Percentiles rank a stretch among this genome's conserved stretches.
Evolutionary conservation across 495 filamentous ascomycete genomes (phyloP).

Genomic region (Trichoderma reesei): DNA sequence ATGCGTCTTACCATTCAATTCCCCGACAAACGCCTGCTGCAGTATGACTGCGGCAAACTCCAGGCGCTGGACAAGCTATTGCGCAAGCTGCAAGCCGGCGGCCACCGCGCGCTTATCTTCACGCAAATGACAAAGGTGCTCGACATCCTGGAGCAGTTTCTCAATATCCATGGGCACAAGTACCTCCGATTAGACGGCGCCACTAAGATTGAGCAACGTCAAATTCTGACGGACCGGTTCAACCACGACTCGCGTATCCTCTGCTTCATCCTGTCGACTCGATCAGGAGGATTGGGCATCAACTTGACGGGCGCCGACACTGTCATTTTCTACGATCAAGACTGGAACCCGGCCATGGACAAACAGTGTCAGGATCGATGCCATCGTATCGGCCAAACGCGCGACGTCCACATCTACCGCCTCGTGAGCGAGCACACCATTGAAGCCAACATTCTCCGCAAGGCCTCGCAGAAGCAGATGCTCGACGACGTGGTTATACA

Average conservation of each 20-base stretch:
- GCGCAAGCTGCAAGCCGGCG: slow-evolving; percentile 75
- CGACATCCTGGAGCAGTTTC: slow-evolving; percentile 93
- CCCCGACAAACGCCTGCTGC: slow-evolving; percentile 86
- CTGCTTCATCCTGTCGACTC: slow-evolving; percentile 88
- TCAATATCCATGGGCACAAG: slow-evolving; percentile 95
- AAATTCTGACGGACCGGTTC: slow-evolving; percentile 92
- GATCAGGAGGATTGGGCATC: slow-evolving; percentile 91
- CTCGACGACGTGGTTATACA: slow-evolving; percentile 97
- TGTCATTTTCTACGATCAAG: slow-evolving; percentile 98
- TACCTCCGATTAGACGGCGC: slow-evolving; percentile 92
- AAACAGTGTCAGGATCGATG: slow-evolving; percentile 98
- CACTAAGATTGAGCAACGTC: slow-evolving; percentile 90
- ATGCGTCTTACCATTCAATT: slow-evolving; percentile 93
- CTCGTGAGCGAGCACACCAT: slow-evolving; percentile 97
- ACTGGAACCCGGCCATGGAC: slow-evolving; percentile 99
- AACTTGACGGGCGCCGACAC: slow-evolving; percentile 96
- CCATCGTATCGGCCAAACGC: slow-evolving; percentile 95
- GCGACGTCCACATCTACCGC: slow-evolving; percentile 97
- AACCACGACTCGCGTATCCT: slow-evolving; percentile 89
- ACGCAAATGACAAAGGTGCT: slow-evolving; percentile 99
- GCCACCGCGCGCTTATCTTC: slow-evolving; percentile 92
- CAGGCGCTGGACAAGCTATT: slow-evolving; percentile 83
- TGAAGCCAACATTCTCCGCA: slow-evolving; percentile 95
- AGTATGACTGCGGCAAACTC: slow-evolving; percentile 97
- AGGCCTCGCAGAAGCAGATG: slow-evolving; percentile 94